A percentile compares a stretch with the other conserved stretches of the same genome.
phyloP scores from a whole-genome alignment of 805 yeast genomes.

The Teunomyces stri region DNA sequence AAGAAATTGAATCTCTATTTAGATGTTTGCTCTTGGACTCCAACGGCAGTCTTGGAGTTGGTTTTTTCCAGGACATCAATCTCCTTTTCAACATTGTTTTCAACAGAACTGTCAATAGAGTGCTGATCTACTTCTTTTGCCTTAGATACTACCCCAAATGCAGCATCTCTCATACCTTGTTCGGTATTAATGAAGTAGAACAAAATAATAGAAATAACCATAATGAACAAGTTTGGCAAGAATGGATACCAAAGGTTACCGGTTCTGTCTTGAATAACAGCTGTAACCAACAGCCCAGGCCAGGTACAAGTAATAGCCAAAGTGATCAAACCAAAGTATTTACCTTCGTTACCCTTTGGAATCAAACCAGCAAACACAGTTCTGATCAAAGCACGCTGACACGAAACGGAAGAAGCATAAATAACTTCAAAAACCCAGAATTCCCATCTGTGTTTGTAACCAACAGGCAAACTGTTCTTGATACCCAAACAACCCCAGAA shows the following conservation, averaged over 20 bases:
- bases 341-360: slow-evolving; percentile 44
- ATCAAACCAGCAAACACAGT: slow-evolving; percentile 34
- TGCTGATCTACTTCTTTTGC: background rate
- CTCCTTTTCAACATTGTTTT: background rate
- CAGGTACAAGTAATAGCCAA: slow-evolving; percentile 43
- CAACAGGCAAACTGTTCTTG: slow-evolving; percentile 21
- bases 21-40: background rate
- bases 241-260: slow-evolving; percentile 37
- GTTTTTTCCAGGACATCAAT: background rate
- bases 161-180: slow-evolving; percentile 26
- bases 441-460: slow-evolving; percentile 42
- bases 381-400: slow-evolving; percentile 36
- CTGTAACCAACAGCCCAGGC: slow-evolving; percentile 39
- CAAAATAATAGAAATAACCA: slow-evolving; percentile 20
- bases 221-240: slow-evolving; percentile 33
- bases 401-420: slow-evolving; percentile 31
- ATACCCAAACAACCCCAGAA: slow-evolving; percentile 42
- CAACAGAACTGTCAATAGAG: background rate
- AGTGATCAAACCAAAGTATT: slow-evolving; percentile 40
- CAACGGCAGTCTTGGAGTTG: background rate
- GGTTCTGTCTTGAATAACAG: slow-evolving; percentile 39
- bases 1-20: background rate
- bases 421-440: slow-evolving; percentile 39
- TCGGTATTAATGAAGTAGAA: slow-evolving; percentile 28
- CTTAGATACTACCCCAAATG: background rate